Base-by-base conservation (phyloP, 2,329 filamentous ascomycete species). In the Curvularia lunata region DNA sequence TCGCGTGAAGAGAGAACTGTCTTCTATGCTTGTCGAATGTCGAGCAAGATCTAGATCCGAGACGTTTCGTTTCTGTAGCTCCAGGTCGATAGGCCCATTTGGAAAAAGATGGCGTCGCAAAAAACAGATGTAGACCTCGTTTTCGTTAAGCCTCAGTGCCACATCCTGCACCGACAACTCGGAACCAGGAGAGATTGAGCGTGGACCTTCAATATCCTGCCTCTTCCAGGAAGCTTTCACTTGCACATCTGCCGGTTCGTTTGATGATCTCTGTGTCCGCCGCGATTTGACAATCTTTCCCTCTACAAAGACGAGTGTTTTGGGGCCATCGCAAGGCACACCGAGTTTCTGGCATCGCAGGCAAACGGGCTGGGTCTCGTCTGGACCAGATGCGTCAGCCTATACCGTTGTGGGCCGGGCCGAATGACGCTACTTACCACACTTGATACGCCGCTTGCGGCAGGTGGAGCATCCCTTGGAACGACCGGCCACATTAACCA, bases 381-480 rank as follows among this genome's bases (percentile, higher is more conserved):
- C 72, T 68, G 66, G 37, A 2, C 13, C 30, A 43, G 12, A 38
- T 23, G 38, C 43, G 52, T 63, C 34, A 63, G 52, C 52, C 40
- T 40, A 30, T 30, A 25, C 21, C 2, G 25, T 46, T 57, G 32
- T 46, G 23, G 40, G 23, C 9, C 6, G 28, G 12, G 21, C 12
- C 19, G 21, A 5, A 27, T n/a, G 41, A 52, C 19, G 40, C 48
- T 52, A 54, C 70, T 63, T 62, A 74, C 71, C 72, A 48, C 72
- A 75, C 63, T 74, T 74, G 19, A 75, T 52, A 21, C 64, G 70
- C 45, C 70, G 58, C 53, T 58, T 55, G 25, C 71, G 72, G 54
- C 72, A 75, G n/a, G 59, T 66, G 19, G 66, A 68, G 49, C 72
- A 75, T 42, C 70, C 72, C 60, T 68, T 73, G 2, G 72, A 75